Percentiles rank a stretch among this genome's conserved stretches.
Evolutionary conservation across 176 grass and related monocot genomes (phyloP).

Genomic region (Melocanna baccifera): DNA sequence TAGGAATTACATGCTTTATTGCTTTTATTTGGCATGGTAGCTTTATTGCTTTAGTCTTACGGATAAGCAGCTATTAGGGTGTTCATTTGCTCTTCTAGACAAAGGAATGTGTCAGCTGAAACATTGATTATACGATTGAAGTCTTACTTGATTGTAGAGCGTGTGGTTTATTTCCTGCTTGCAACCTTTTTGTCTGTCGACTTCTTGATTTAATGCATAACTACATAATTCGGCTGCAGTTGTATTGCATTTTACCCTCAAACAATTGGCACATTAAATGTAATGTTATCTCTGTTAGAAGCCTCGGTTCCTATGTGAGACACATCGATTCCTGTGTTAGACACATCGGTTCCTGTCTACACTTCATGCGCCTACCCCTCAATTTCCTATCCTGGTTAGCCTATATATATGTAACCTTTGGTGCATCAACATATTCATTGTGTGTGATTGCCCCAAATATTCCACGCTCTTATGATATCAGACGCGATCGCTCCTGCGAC

Average conservation of each 20-base stretch:
- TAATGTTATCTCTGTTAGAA: no score
- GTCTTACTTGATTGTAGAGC: background rate
- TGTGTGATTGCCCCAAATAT: no score
- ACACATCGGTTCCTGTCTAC: no score
- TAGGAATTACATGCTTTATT: background rate
- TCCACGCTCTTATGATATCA: no score
- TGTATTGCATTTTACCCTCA: background rate
- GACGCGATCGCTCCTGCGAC: no score
- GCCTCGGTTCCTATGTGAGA: no score
- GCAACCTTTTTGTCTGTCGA: background rate
- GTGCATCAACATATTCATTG: no score
- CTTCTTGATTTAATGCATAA: background rate
- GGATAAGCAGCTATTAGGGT: background rate
- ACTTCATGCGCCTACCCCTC: no score
- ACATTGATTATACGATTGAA: background rate
- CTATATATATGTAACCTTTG: no score
- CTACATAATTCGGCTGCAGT: background rate
- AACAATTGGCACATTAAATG: background rate
- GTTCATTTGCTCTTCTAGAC: background rate
- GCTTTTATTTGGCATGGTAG: background rate
- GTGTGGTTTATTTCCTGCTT: background rate
- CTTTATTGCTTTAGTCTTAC: background rate
- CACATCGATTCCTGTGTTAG: no score
- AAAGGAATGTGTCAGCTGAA: slow-evolving; percentile 12
- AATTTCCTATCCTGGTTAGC: no score